Base-by-base conservation (phyloP, 202 grass and related monocot species). In the Zoysia matrella region DNA sequence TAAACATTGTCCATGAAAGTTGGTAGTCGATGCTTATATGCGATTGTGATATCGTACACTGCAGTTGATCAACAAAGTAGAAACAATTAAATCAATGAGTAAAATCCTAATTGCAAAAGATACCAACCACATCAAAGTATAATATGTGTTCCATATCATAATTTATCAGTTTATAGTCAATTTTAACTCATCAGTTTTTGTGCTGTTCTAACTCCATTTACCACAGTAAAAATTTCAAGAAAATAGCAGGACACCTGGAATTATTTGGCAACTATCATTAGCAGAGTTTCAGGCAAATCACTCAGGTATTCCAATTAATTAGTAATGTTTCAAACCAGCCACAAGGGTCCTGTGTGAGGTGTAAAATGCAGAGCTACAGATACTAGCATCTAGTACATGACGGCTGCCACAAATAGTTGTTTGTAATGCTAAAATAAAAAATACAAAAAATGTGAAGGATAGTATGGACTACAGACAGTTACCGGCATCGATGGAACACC, bases 401-500 rank as follows among this genome's bases (percentile, higher is more conserved):
- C 18, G 71, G 50, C 11, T 7, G 55, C 15, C 5, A 58, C 45
- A 41, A 9, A 73, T 74, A 65, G 44, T 72, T 11, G 4, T 65
- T 39, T 48, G n/a, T 43, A 72, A 77, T 72, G 65, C 57, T 64
- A 45, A 47, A 61, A 56, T 5, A 81, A 80, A 51, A 0, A 84
- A 73, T 8, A 58, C 4, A 18, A 66, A 39, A 51, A 72, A 42
- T 48, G 47, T 36, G 36, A 77, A 56, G 3, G 18, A 47, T n/a
- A 67, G 7, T 53, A 40, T 61, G 58, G 7, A 61, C 18, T 61
- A 16, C 60, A 40, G 47, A 14, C 13, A 22, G 39, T 76, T 85
- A 98, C 93, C 91, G 87, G 96, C 91, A 89, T 99, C 91, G 48
- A 99, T 76, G 52, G 91, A 92, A 81, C 80, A 85, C 58, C 96